These are phyloP conservation scores for Lyophyllum shimeji DNA, from an alignment of 768 basidiomycete species.

Conservation along the genomic window DNA sequence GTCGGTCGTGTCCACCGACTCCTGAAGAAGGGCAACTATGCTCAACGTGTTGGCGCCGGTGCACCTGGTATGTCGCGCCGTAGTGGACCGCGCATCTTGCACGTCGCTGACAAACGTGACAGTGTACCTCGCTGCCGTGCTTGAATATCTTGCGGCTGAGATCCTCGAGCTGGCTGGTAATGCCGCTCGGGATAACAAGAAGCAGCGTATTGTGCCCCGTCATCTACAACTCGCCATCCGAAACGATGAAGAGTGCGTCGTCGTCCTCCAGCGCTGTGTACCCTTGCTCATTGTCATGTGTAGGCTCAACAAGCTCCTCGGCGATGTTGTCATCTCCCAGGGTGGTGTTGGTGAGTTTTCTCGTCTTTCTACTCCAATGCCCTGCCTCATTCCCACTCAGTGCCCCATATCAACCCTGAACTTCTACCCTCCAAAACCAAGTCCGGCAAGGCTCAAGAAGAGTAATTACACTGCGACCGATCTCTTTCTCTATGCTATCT, in stretches of 20 bases:
- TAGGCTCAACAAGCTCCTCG: slow-evolving; percentile 78
- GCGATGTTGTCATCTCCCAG: slow-evolving; percentile 86
- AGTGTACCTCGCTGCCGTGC: slow-evolving; percentile 83
- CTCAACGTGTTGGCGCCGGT: slow-evolving; percentile 76
- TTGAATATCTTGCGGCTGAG: slow-evolving; percentile 83
- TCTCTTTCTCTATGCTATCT: slow-evolving; percentile 6
- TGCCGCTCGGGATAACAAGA: slow-evolving; percentile 72
- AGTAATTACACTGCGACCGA: slow-evolving; percentile 13
- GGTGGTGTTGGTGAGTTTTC: slow-evolving; percentile 67
- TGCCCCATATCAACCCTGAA: slow-evolving; percentile 38
- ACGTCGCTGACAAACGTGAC: background rate
- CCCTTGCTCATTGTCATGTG: slow-evolving; percentile 1
- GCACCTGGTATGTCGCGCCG: slow-evolving; percentile 53
- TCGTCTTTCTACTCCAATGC: background rate
- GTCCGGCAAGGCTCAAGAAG: slow-evolving; percentile 27
- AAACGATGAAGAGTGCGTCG: slow-evolving; percentile 68
- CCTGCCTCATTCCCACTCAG: slow-evolving; percentile 6
- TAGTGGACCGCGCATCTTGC: background rate
- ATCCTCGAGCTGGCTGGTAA: slow-evolving; percentile 84
- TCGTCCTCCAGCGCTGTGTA: background rate
- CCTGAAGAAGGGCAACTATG: slow-evolving; percentile 76
- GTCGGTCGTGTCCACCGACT: slow-evolving; percentile 83
- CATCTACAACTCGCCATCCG: slow-evolving; percentile 86
- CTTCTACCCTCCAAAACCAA: slow-evolving; percentile 42
- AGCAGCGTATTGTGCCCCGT: slow-evolving; percentile 85